A percentile compares a stretch with the other conserved stretches of the same genome.
These are phyloP conservation scores for Keithomyces neogunnii DNA, from an alignment of 2,329 filamentous ascomycete genomes.

Conservation along the genomic window DNA sequence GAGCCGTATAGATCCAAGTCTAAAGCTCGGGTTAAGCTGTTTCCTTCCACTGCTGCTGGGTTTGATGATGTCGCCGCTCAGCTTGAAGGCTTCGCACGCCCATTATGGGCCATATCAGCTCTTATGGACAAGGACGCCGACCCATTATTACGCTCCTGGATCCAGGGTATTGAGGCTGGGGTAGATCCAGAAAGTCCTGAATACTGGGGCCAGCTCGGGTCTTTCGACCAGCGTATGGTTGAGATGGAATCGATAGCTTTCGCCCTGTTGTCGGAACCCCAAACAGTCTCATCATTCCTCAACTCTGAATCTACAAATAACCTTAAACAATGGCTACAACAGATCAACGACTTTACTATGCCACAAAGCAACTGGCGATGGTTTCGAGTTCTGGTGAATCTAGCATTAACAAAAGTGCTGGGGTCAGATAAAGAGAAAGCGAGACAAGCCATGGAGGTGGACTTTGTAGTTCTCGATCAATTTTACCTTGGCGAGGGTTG, in stretches of 20 bases:
- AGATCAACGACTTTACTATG: conserved; percentile 35
- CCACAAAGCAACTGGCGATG: conserved; percentile 43
- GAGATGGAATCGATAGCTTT: conserved; percentile 43
- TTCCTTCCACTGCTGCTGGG: conserved; percentile 27
- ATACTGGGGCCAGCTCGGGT: conserved; percentile 38
- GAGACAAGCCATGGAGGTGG: conserved; percentile 27
- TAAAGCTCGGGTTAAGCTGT: conserved; percentile 27
- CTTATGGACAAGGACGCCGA: too few relatives aligned
- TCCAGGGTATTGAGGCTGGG: conserved; percentile 20
- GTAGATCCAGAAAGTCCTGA: conserved; percentile 24
- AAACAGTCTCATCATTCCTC: too few relatives aligned
- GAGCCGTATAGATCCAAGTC: conserved; percentile 22
- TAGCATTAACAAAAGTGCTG: conserved; percentile 33
- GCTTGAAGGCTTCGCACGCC: conserved; percentile 35
- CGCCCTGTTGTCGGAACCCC: conserved; percentile 35
- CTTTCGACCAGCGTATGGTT: conserved; percentile 45
- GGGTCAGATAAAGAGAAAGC: conserved; percentile 26
- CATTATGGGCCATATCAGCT: conserved; percentile 21
- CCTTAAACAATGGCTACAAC: conserved; percentile 30
- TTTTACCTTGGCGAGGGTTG: conserved; percentile 38
- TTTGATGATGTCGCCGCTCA: conserved; percentile 37
- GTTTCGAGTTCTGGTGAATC: conserved; percentile 42
- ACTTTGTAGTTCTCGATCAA: conserved; percentile 33
- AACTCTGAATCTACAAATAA: conserved; percentile 22
- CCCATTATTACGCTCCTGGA: too few relatives aligned